Evolutionary conservation across 1,284 basidiomycete genomes (phyloP).

Genomic region (Cryptococcus deneoformans): DNA sequence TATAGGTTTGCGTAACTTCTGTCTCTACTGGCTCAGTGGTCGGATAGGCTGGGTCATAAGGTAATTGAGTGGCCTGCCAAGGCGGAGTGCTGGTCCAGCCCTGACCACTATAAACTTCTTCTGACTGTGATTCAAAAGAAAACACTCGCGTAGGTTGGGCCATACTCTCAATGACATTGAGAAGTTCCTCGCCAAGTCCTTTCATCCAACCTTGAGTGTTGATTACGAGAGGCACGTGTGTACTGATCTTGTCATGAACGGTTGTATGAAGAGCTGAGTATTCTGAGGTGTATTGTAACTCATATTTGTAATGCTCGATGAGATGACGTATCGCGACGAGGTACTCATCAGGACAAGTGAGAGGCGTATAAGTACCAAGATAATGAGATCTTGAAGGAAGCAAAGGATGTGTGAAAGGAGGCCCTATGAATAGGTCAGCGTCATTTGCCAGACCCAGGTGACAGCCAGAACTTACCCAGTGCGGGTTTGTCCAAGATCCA

Average conservation of each 20-base stretch:
- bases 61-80: conserved; percentile 13
- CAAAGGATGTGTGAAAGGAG: conserved; percentile 76
- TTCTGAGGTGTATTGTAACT: conserved; percentile 59
- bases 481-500: conserved; percentile 65
- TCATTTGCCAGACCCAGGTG: background rate
- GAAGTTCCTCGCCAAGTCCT: conserved; percentile 83
- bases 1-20: conserved; percentile 7
- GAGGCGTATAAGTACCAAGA: conserved; percentile 74
- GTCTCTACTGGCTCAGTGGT: background rate
- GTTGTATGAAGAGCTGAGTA: background rate
- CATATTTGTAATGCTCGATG: conserved; percentile 66
- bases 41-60: conserved; percentile 5
- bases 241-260: conserved; percentile 48
- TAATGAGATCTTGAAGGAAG: conserved; percentile 75
- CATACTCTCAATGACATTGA: conserved; percentile 64
- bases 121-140: conserved; percentile 49
- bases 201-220: conserved; percentile 99
- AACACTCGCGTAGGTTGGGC: conserved; percentile 66
- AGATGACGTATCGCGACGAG: conserved; percentile 66
- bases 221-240: conserved; percentile 76
- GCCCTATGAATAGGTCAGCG: conserved; percentile 52
- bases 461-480: conserved; percentile 58
- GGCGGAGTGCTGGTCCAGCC: conserved; percentile 36
- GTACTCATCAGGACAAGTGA: conserved; percentile 76
- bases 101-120: conserved; percentile 8